A percentile compares a stretch with the other conserved stretches of the same genome.
phyloP scores from a whole-genome alignment of 2,329 filamentous ascomycete genomes.

The Piedraia hortae region DNA sequence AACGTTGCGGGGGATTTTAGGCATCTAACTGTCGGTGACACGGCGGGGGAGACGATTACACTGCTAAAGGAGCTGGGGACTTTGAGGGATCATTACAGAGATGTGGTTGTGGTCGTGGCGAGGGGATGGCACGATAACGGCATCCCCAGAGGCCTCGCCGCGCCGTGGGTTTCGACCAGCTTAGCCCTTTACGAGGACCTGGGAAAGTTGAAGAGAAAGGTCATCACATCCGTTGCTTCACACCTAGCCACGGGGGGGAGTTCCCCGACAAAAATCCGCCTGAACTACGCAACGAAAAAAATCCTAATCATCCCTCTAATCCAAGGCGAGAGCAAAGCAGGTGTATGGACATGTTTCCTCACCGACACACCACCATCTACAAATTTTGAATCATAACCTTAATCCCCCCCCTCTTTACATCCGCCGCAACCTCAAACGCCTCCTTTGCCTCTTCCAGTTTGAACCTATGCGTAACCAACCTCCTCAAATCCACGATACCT shows the following conservation, averaged over 20 bases:
- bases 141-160: conserved; percentile 4
- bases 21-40: too few relatives aligned
- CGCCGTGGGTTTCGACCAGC: conserved; percentile 7
- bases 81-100: conserved; percentile 6
- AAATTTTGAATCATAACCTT: conserved; percentile 92
- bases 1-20: conserved; percentile 2
- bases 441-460: conserved; percentile 61
- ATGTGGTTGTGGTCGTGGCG: conserved; percentile 7
- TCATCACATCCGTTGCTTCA: too few relatives aligned
- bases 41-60: conserved; percentile 5
- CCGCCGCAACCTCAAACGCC: conserved; percentile 68
- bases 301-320: too few relatives aligned
- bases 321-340: too few relatives aligned
- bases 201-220: too few relatives aligned
- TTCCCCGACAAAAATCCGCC: too few relatives aligned
- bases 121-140: conserved; percentile 5
- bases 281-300: too few relatives aligned
- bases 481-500: conserved; percentile 54
- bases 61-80: conserved; percentile 7
- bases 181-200: too few relatives aligned
- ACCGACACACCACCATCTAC: too few relatives aligned
- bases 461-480: conserved; percentile 71
- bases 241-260: too few relatives aligned
- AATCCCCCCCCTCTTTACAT: conserved; percentile 82
- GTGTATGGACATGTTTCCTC: too few relatives aligned